Conservation (phyloP, 2,329 filamentous ascomycete species). For the Cladosporium austrohemisphaericum region DNA sequence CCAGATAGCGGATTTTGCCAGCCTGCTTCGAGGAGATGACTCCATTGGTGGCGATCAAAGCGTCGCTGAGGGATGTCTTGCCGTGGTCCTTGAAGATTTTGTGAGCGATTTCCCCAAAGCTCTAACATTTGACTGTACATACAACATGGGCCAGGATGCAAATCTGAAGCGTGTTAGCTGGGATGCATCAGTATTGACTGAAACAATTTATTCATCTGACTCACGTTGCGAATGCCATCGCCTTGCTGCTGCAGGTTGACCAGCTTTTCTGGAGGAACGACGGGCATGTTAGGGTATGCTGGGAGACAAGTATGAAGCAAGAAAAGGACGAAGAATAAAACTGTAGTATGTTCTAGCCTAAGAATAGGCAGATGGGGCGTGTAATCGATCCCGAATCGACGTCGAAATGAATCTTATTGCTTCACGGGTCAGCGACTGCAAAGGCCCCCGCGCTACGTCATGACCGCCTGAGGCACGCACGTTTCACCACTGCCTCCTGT, state of each 20-base stretch:
- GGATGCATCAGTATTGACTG: neutral
- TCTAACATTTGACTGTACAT: neutral
- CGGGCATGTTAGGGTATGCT: conserved; percentile 63
- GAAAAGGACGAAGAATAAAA: too few relatives aligned
- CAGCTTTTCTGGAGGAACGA: conserved; percentile 86
- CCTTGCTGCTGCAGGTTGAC: conserved; percentile 83
- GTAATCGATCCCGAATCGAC: too few relatives aligned
- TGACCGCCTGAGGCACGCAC: too few relatives aligned
- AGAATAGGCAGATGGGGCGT: too few relatives aligned
- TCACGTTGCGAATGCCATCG: conserved; percentile 87
- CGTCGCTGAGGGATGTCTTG: conserved; percentile 95
- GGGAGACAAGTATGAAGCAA: too few relatives aligned
- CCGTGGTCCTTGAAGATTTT: conserved; percentile 65
- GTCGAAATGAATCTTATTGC: conserved; percentile 5
- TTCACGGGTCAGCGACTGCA: neutral
- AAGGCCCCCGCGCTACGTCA: neutral
- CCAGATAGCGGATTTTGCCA: conserved; percentile 95
- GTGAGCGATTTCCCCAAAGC: conserved; percentile 51
- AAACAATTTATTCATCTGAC: conserved; percentile 42
- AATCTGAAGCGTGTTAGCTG: conserved; percentile 45
- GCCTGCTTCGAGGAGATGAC: conserved; percentile 98
- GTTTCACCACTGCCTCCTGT: neutral
- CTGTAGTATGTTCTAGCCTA: too few relatives aligned
- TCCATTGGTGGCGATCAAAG: conserved; percentile 94
- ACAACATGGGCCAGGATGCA: conserved; percentile 58